Evolutionary conservation across 495 filamentous ascomycete genomes (phyloP).

Genomic region (Penicillium bialowiezense): DNA sequence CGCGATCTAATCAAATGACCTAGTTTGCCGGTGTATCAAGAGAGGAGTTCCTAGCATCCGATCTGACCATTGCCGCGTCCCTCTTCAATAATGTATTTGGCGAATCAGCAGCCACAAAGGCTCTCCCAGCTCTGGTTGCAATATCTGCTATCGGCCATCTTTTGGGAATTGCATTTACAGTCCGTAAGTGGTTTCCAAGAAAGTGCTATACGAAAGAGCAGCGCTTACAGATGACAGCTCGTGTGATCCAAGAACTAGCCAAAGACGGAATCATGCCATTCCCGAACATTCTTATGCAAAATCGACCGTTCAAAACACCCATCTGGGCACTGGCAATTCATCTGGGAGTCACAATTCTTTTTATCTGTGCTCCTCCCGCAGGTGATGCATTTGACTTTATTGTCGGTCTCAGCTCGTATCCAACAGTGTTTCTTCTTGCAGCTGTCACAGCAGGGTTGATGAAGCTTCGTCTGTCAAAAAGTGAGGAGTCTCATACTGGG

Average conservation of each 20-base stretch:
- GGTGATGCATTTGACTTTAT: slow-evolving; percentile 66
- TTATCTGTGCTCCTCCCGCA: slow-evolving; percentile 58
- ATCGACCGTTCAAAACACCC: slow-evolving; percentile 63
- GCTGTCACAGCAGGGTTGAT: slow-evolving; percentile 22
- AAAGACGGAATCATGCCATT: slow-evolving; percentile 66
- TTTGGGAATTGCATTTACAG: slow-evolving; percentile 47
- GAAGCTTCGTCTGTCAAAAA: slow-evolving; percentile 17
- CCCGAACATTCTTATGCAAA: slow-evolving; percentile 56
- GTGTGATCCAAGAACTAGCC: slow-evolving; percentile 64
- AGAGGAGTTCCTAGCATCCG: slow-evolving; percentile 23
- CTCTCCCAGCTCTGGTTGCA: slow-evolving; percentile 49
- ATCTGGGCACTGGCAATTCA: slow-evolving; percentile 58
- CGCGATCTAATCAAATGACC: neutral
- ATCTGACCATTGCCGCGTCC: slow-evolving; percentile 25
- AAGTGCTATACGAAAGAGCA: neutral
- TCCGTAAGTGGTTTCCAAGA: slow-evolving; percentile 13
- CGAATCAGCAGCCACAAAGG: slow-evolving; percentile 21
- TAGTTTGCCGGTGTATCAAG: slow-evolving; percentile 26
- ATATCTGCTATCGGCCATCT: slow-evolving; percentile 66
- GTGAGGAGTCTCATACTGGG: slow-evolving; percentile 4
- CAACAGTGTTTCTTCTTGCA: slow-evolving; percentile 16
- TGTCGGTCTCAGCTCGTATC: slow-evolving; percentile 61
- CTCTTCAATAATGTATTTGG: slow-evolving; percentile 31
- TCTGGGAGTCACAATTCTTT: slow-evolving; percentile 57
- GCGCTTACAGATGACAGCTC: slow-evolving; percentile 33